Base-by-base conservation (phyloP, 208 protist genomes). In the Tetramitus jugosus region DNA sequence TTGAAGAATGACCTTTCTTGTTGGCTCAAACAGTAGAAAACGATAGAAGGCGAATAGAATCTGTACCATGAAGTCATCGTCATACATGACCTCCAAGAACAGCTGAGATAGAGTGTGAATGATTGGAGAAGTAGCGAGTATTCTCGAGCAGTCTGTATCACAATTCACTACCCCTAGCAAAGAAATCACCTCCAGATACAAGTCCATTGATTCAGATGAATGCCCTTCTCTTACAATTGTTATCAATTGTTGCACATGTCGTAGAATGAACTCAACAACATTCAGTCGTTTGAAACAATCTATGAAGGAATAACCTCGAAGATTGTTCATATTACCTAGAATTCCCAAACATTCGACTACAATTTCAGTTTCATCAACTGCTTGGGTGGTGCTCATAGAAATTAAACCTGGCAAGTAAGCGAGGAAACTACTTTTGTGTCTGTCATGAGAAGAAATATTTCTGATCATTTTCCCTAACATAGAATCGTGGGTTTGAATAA, bases 121-220 rank as follows among this genome's bases (percentile, higher is more conserved):
- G n/a, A n/a, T n/a, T n/a, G n/a, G n/a, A n/a, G n/a, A n/a, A n/a
- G n/a, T n/a, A n/a, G n/a, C n/a, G n/a, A 82, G 3, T 69, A 82
- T 17, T 6, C 2, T 10, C 20, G 74, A 31, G 26, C 29, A 68
- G 2, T 82, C 71, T 6, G 39, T 35, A 65, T 82, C 75, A 2
- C 20, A 31, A 33, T 20, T 39, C 0, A 81, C 40, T 14, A n/a
- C 65, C 29, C 80, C 80, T 1, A 82, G 23, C 3, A 82, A 10
- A 23, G 82, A 67, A 68, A 82, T 68, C n/a, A 64, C 31, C 40
- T 82, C 80, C n/a, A 82, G 60, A n/a, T 75, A 61, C 2, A 82
- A 35, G 26, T 82, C 80, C 52, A n/a, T n/a, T n/a, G n/a, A n/a
- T n/a, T n/a, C n/a, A n/a, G n/a, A n/a, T n/a, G n/a, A n/a, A n/a